Evolutionary conservation across 257 asterid species (phyloP), one percentile per base, ranked within the genome.

Genomic region (Mitragyna speciosa): DNA sequence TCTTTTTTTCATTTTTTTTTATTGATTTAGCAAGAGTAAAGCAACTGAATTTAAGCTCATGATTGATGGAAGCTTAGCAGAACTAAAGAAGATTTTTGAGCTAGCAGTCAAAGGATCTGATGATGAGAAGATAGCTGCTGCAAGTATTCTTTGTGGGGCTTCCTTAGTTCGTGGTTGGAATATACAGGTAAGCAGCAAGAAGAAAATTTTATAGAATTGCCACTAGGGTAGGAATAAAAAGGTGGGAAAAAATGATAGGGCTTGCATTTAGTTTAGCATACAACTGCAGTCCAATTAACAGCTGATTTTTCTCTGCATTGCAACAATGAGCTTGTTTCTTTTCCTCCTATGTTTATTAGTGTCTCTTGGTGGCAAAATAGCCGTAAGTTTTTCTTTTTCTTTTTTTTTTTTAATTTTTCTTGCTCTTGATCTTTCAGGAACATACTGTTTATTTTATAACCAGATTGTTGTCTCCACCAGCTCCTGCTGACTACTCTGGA

Each of bases 41-140:
- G 90, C 90, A 89, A 94, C 97, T 94, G 91, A 94, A 94, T 79
- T 89, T 86, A 83, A 87, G 92, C 93, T 91, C 94, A 91, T 95
- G 94, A 90, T 83, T 89, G 86, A 90, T 90, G 97, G 92, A 95
- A 95, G 99, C 95, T 95, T 93, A 83, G 95, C 95, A 87, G 99
- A 95, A 87, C 87, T 93, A 10, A 92, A 93, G 86, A 95, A 93
- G 90, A 89, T 95, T 74, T 93, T 91, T 82, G 96, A 93, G 92
- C 82, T 91, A 75, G 98, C 98, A 51, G 87, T 85, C 82, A 72
- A 88, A 72, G 99, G 98, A 83, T 90, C 94, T 31, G 84, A 84
- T 70, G 95, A 90, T 58, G 96, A 92, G 79, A 93, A 87, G 90
- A 85, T 91, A 84, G 93, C 96, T 86, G 97, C 97, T 80, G 97